Conservation (phyloP, 2,329 filamentous ascomycete species). For the Penicillium crustosum region DNA sequence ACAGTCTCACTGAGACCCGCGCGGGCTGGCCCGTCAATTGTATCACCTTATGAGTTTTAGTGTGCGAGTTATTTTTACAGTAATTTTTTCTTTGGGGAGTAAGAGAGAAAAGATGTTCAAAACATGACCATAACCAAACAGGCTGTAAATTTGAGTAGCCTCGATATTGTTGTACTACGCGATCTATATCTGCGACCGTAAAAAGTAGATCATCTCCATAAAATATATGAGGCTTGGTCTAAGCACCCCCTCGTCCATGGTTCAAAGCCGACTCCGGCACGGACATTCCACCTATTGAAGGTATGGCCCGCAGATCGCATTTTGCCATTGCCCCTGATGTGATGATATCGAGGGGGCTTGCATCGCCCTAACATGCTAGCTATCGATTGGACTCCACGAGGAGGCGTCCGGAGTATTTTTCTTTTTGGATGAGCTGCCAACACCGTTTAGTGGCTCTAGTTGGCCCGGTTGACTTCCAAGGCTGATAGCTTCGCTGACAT, state of each 20-base stretch:
- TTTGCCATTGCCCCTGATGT: slow-evolving; percentile 13
- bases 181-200: slow-evolving; percentile 3
- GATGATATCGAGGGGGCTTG: slow-evolving; percentile 26
- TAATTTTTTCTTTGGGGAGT: neutral
- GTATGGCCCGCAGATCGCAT: slow-evolving; percentile 17
- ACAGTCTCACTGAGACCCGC: slow-evolving; percentile 3
- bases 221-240: slow-evolving; percentile 12
- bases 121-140: neutral
- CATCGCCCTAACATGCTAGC: slow-evolving; percentile 9
- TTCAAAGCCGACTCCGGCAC: slow-evolving; percentile 8
- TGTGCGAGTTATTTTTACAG: neutral
- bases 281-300: slow-evolving; percentile 18
- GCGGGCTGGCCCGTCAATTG: slow-evolving; percentile 3
- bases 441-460: neutral
- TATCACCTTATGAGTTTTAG: neutral
- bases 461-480: neutral
- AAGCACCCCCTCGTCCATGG: slow-evolving; percentile 13
- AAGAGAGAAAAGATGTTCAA: neutral
- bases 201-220: neutral
- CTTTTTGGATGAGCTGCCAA: slow-evolving; percentile 1
- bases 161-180: neutral
- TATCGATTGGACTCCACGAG: slow-evolving; percentile 14
- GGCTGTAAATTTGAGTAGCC: neutral
- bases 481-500: slow-evolving; percentile 1
- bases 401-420: slow-evolving; percentile 15